phyloP scores from a whole-genome alignment of 2,329 filamentous ascomycete species.

The Alternaria postmessia region DNA sequence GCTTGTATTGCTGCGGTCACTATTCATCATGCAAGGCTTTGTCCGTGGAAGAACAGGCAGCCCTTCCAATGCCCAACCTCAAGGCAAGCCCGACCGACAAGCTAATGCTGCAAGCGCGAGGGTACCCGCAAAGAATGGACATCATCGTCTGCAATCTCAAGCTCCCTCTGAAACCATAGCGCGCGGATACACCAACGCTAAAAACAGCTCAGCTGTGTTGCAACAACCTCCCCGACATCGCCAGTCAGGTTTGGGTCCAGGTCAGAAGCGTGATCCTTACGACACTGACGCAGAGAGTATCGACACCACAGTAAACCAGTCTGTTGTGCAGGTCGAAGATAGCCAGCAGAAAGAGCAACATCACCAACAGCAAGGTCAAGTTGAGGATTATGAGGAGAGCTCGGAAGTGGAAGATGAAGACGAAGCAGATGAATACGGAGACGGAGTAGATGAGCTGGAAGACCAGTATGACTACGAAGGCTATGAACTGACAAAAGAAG shows the following conservation, averaged over 20 bases:
- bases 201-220: constrained; percentile 21
- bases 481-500: constrained; percentile 2
- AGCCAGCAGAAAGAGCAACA: constrained; percentile 19
- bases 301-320: constrained; percentile 43
- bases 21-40: constrained; percentile 31
- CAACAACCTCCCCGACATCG: constrained; percentile 26
- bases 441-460: not conserved
- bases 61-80: constrained; percentile 22
- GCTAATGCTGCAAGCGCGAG: constrained; percentile 34
- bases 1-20: not conserved
- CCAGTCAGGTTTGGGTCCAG: constrained; percentile 21
- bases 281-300: constrained; percentile 51
- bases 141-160: constrained; percentile 21
- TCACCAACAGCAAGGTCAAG: constrained; percentile 16
- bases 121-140: constrained; percentile 21
- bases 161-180: constrained; percentile 5
- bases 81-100: constrained; percentile 22
- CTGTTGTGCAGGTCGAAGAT: constrained; percentile 29
- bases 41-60: constrained; percentile 28
- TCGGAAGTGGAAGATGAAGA: constrained; percentile 14
- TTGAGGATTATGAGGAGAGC: constrained; percentile 16
- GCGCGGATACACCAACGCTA: constrained; percentile 18
- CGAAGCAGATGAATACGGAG: constrained; percentile 11
- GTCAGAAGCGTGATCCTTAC: constrained; percentile 33
- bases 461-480: not conserved